Percentiles rank a stretch among this genome's conserved stretches.
These are phyloP conservation scores for Aureobasidium sp. DNA, from an alignment of 2,329 filamentous ascomycete genomes.

Conservation along the genomic window DNA sequence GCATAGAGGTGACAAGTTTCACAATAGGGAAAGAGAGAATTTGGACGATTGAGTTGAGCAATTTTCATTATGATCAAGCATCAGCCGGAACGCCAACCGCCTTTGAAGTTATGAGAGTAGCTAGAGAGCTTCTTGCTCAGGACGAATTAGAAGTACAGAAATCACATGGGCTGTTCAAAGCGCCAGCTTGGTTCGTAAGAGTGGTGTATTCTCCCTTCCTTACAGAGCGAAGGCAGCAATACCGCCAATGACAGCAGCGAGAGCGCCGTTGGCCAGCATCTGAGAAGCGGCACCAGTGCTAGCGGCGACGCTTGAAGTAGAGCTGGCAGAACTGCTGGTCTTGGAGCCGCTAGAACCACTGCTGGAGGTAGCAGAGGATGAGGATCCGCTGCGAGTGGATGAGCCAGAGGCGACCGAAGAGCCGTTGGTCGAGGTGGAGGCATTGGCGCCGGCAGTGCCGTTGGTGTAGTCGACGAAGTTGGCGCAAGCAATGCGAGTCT, in stretches of 20 bases:
- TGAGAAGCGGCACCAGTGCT: slow-evolving; percentile 4
- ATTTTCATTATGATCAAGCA: neutral
- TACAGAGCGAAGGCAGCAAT: slow-evolving; percentile 1
- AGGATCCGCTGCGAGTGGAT: slow-evolving; percentile 8
- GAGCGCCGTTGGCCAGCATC: neutral
- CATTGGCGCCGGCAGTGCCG: slow-evolving; percentile 20
- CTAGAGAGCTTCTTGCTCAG: neutral
- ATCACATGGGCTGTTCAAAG: neutral
- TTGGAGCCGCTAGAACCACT: neutral
- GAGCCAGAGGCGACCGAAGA: slow-evolving; percentile 17
- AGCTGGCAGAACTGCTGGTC: slow-evolving; percentile 15
- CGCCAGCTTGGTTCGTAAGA: neutral
- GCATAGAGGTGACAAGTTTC: too few relatives aligned
- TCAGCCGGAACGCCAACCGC: neutral
- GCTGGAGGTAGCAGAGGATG: slow-evolving; percentile 4
- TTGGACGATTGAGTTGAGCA: neutral
- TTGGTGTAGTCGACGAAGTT: slow-evolving; percentile 8
- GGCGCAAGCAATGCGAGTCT: slow-evolving; percentile 50
- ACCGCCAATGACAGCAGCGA: neutral
- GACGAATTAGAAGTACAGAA: neutral
- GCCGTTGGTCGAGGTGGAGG: slow-evolving; percentile 17
- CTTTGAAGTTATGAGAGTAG: neutral
- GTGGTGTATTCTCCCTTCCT: neutral
- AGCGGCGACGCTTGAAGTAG: slow-evolving; percentile 6
- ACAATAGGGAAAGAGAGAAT: too few relatives aligned